Percentiles rank a stretch among this genome's conserved stretches.
phyloP scores from a whole-genome alignment of 1,139 yeast species.

The Saccharomyces pastorianus region DNA sequence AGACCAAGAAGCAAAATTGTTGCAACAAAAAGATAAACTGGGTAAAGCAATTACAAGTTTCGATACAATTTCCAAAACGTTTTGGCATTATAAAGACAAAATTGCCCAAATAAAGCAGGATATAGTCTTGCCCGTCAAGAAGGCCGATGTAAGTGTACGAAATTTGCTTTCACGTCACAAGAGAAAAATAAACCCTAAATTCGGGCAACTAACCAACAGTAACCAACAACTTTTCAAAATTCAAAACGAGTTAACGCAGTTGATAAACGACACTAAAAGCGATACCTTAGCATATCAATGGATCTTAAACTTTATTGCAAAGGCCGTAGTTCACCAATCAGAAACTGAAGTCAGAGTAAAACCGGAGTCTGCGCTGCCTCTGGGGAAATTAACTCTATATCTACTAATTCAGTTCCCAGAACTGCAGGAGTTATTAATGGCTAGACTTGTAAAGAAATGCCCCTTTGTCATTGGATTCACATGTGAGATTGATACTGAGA shows the following conservation, averaged over 20 bases:
- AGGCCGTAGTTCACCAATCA: slow-evolving; percentile 82
- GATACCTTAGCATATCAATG: slow-evolving; percentile 53
- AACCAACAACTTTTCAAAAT: slow-evolving; percentile 48
- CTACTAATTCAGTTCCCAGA: slow-evolving; percentile 55
- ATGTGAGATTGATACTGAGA: slow-evolving; percentile 68
- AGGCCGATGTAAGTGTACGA: slow-evolving; percentile 36
- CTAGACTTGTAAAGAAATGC: slow-evolving; percentile 84
- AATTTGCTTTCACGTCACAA: slow-evolving; percentile 40
- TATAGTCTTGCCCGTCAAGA: slow-evolving; percentile 47
- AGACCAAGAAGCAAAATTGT: slow-evolving; percentile 2
- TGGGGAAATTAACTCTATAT: slow-evolving; percentile 57
- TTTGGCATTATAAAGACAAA: slow-evolving; percentile 44
- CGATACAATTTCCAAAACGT: slow-evolving; percentile 29
- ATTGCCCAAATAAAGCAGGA: slow-evolving; percentile 53
- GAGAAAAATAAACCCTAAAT: slow-evolving; percentile 74
- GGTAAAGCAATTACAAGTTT: slow-evolving; percentile 10
- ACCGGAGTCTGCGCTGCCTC: slow-evolving; percentile 70
- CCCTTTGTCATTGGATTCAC: slow-evolving; percentile 80
- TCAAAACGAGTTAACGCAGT: slow-evolving; percentile 41
- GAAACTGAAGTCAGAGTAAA: slow-evolving; percentile 84
- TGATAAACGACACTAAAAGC: slow-evolving; percentile 41
- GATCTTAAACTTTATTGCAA: slow-evolving; percentile 74
- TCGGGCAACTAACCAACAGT: slow-evolving; percentile 85
- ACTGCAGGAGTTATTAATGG: slow-evolving; percentile 56
- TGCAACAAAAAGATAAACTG: slow-evolving; percentile 5